Conservation (phyloP, 371 early-diverging fungal genomes). For the Dinochytrium kinnereticum region DNA sequence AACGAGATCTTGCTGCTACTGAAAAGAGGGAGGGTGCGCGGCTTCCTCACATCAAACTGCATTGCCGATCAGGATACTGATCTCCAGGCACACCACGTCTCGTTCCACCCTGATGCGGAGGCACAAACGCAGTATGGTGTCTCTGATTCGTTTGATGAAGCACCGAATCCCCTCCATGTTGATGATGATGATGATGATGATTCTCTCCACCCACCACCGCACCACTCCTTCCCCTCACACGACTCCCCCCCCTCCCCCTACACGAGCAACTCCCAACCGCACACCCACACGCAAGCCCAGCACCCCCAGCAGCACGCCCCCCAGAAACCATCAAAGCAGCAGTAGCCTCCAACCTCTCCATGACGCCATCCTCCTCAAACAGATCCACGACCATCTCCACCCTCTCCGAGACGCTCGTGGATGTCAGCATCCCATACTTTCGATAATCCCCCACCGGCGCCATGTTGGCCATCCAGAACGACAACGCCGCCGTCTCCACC, state of each 20-base stretch:
- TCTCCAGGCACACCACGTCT: too few relatives aligned
- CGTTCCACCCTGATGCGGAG: too few relatives aligned
- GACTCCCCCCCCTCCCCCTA: neutral
- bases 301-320: neutral
- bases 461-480: slow-evolving; percentile 38
- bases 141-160: neutral
- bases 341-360: slow-evolving; percentile 1
- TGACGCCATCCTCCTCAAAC: slow-evolving; percentile 13
- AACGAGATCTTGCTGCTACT: too few relatives aligned
- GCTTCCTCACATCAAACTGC: too few relatives aligned
- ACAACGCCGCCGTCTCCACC: slow-evolving; percentile 9
- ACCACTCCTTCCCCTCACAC: neutral
- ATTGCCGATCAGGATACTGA: too few relatives aligned
- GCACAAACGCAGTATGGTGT: too few relatives aligned
- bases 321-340: neutral
- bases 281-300: neutral
- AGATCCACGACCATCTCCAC: slow-evolving; percentile 28
- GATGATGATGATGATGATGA: too few relatives aligned
- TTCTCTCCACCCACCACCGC: too few relatives aligned
- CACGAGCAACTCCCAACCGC: neutral
- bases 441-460: slow-evolving; percentile 25
- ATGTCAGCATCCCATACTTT: slow-evolving; percentile 31
- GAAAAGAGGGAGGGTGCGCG: too few relatives aligned
- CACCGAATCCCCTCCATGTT: neutral
- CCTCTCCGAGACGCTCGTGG: slow-evolving; percentile 21